A percentile compares a stretch with the other conserved stretches of the same genome.
phyloP scores from a whole-genome alignment of 2,329 filamentous ascomycete species.

The Talaromyces funiculosus region DNA sequence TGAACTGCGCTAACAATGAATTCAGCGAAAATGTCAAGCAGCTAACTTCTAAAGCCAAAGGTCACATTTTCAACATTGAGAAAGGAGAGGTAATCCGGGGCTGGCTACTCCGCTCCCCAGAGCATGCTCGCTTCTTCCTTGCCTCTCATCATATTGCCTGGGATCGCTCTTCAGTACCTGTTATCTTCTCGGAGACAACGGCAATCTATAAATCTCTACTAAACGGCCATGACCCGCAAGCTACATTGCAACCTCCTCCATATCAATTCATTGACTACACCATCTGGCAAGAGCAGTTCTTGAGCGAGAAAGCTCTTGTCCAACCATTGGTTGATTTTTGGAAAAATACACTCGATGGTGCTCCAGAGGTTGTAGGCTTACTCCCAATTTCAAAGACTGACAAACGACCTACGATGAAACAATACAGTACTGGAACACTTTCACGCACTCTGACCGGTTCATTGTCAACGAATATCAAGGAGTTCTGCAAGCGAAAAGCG shows the following conservation, averaged over 20 bases:
- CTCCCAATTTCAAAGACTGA: not conserved
- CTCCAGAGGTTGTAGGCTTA: not conserved
- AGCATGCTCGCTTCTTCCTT: not conserved
- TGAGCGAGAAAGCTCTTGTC: not conserved
- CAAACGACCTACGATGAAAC: not conserved
- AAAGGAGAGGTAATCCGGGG: slow-evolving; percentile 1
- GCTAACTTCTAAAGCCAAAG: not conserved
- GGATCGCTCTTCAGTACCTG: slow-evolving; percentile 4
- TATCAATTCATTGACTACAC: slow-evolving; percentile 8
- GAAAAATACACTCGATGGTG: not conserved
- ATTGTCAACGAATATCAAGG: not conserved
- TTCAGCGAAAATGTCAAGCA: not conserved
- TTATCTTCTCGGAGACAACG: slow-evolving; percentile 3
- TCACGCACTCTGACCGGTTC: not conserved
- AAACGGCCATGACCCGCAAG: not conserved
- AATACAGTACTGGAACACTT: not conserved
- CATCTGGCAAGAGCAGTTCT: not conserved
- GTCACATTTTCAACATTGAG: not conserved
- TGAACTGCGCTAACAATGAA: not conserved
- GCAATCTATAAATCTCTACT: slow-evolving; percentile 3
- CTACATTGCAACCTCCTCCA: not conserved
- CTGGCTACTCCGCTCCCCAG: not conserved
- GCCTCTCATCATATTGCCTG: slow-evolving; percentile 8
- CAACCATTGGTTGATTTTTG: not conserved
- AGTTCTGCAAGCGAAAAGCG: slow-evolving; percentile 4